Base-by-base conservation (phyloP, 352 stramenopile species). In the Phytophthora hibernalis region DNA sequence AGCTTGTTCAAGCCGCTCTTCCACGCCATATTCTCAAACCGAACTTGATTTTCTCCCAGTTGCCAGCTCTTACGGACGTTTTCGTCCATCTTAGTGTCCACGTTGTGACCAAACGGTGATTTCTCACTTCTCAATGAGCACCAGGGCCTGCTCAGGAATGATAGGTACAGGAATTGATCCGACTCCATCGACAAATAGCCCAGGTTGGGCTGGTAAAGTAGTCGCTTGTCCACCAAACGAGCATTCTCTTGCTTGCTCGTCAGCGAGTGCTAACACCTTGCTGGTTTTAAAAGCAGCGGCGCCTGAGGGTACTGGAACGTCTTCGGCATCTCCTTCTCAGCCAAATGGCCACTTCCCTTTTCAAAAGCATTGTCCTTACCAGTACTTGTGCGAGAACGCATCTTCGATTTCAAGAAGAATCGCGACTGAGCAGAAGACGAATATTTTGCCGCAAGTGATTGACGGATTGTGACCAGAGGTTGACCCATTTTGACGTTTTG, bases 91-190 rank as follows among this genome's bases (percentile, higher is more conserved):
- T 68, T 65, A 6, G 61, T 62, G 22, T 70, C 54, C 54, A 54
- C 55, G 7, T 65, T 70, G 37, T 65, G 54, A 4, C 54, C 62
- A 18, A 65, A 65, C 15, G 61, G 54, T 44, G 66, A 90, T 80
- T 62, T 72, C 16, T 52, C 22, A 49, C 22, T 62, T 42, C 1
- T 24, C 24, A 22, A 70, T 59, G 13, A 74, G 42, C 16, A 61
- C n/a, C 31, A 50, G 30, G 1, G 55, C 62, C 5, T 33, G 37
- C 21, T 57, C 49, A 15, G 43, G 9, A 13, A 20, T 48, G 16
- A 73, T 21, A 26, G 63, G 68, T 12, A 72, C 37, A 33, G 56
- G 42, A 21, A 76, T 61, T 2, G 53, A 33, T 4, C 68, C 68
- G 12, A 76, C 31, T 2, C 47, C 62, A 24, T 69, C 38, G 1